These are phyloP conservation scores for Triticum aestivum DNA, from an alignment of 176 grass and related monocot species.

Conservation along the genomic window DNA sequence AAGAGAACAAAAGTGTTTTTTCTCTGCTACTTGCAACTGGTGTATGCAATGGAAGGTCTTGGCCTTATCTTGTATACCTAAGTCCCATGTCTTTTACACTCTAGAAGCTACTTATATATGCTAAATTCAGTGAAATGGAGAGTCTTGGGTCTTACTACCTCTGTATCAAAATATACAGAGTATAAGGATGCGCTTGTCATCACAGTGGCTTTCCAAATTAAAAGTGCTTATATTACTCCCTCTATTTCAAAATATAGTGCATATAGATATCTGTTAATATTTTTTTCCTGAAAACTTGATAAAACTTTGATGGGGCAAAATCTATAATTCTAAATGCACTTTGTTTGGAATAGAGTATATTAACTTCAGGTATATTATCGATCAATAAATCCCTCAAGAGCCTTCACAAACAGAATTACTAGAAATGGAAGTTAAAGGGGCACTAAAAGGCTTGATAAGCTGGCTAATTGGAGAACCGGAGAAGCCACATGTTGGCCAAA, in stretches of 20 bases:
- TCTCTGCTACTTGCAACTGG: slow-evolving; percentile 10
- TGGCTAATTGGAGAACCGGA: neutral
- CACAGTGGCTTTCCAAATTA: neutral
- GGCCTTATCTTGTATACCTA: neutral
- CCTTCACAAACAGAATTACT: neutral
- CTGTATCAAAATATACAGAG: too few species aligned
- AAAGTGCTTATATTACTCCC: neutral
- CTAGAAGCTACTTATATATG: neutral
- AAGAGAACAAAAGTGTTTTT: neutral
- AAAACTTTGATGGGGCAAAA: neutral
- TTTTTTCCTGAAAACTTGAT: neutral
- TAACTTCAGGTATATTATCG: neutral
- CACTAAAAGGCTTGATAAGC: neutral
- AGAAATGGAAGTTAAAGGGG: neutral
- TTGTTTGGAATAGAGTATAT: neutral
- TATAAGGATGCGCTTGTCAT: neutral
- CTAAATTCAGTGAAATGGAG: neutral
- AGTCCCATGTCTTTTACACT: neutral
- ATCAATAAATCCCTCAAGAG: neutral
- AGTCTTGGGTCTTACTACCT: neutral
- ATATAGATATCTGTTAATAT: neutral
- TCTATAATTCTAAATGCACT: neutral
- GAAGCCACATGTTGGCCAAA: neutral
- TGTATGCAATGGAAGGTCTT: neutral
- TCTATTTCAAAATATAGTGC: neutral